Base-by-base conservation (phyloP, 139 green algal species). In the Picochlorum sp. region DNA sequence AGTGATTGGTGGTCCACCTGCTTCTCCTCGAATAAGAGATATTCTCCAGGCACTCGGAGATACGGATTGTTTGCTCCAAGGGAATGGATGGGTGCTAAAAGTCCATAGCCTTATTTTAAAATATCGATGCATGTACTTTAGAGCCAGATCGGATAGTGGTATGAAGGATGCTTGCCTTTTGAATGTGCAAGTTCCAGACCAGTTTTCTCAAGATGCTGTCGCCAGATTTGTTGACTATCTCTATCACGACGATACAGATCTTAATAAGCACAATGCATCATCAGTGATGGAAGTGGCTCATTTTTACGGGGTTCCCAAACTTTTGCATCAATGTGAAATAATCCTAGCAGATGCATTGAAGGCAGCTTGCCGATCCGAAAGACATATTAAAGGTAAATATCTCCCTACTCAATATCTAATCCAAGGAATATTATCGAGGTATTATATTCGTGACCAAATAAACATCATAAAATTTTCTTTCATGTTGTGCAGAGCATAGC, bases 271-370 rank as follows among this genome's bases (percentile, higher is more conserved):
- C 4, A 13, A 37, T 33, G 59, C 61, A 36, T 50, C 59, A 5
- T 26, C 67, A 22, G 53, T 41, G 40, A 63, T 76, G 59, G 70
- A 80, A 29, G 59, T 78, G 33, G 75, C 68, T 30, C 55, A 71
- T 7, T 85, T 73, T 70, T 85, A 76, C 41, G 67, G 72, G 26
- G 68, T 64, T 16, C 65, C 70, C 20, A 68, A 70, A 37, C 69
- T 72, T 20, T 61, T 57, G 16, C 53, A 62, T 30, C 63, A 81
- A 26, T 80, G 76, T 50, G 78, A 85, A 68, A 33, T 45, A 16
- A 16, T 57, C 14, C 69, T 85, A 43, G 74, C 66, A 10, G 32
- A 45, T 28, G 64, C 70, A 55, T 43, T 84, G 45, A 55, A 69
- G 43, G 5, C 20, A 33, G 59, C 59, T 6, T 10, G 20, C 24